Evolutionary conservation across 2,329 filamentous ascomycete genomes (phyloP), one percentile per base, ranked within the genome.

Genomic region (Helotiales sp.): DNA sequence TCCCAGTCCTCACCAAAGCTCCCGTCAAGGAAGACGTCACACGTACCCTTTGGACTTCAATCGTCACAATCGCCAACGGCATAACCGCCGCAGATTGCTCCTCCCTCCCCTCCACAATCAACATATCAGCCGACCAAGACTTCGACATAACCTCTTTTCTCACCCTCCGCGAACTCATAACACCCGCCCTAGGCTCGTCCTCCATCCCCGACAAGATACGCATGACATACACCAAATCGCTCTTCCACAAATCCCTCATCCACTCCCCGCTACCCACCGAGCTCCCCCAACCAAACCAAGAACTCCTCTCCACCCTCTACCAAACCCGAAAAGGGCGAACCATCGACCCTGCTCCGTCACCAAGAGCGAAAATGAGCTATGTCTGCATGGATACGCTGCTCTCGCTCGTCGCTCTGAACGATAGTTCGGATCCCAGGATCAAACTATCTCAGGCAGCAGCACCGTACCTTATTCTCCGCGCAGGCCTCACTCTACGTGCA

Each of bases 161-260:
- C 32, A 84, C 85, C 58, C 82, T 98, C 0, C 86, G 89, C 45
- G 83, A 86, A 10, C 83, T 97, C 37, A 89, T 97, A 47, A 90
- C 93, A 4, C 90, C 93, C 0, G 81, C 86, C 1, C 84, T 98
- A 0, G 91, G 93, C 1, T 86, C 88, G 0, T 77, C 85, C 6
- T 79, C 82, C 1, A 85, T 97, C 6, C 83, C 88, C 0, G 89
- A 94, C 70, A 82, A 82, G 69, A 87, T 90, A 2, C 87, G 93
- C 47, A 86, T 86, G 62, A 80, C 86, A 0, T 97, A 94, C 74
- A 87, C 91, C 0, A 86, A 90, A 70, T 90, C 89, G 26, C 85
- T 99, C 1, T 97, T 98, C 80, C 84, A 85, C 54, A 92, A 89
- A 32, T 97, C 93, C 1, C 87, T 97, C 65, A 89, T 97, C 60